Base-by-base conservation (phyloP, 2,329 filamentous ascomycete genomes). In the Emericellopsis atlantica region DNA sequence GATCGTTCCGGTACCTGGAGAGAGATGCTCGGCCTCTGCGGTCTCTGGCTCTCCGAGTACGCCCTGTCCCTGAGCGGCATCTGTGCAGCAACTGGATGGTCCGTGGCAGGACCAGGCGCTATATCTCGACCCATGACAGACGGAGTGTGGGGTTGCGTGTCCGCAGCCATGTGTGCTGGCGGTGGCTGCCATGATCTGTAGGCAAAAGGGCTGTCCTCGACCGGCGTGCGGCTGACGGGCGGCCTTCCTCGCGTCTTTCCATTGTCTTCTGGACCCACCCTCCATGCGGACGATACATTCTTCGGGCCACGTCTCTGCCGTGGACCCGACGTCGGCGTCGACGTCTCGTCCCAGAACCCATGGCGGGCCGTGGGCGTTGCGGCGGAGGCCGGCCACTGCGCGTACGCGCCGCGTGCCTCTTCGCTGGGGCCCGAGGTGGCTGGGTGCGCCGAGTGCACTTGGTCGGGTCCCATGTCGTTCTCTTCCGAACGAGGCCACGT, bases 281-380 rank as follows among this genome's bases (percentile, higher is more conserved):
- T 78, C 89, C 89, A 95, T 1, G 89, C 89, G 9, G 88, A 95
- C 1, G 88, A 95, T 0, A 95, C 86, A 6, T 85, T 87, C 53
- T 77, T 77, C 1, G 87, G 84, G 0, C 88, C 88, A 55, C 93
- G 84, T 4, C 85, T 75, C 42, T 57, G 58, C 10, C 47, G 43
- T 4, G 84, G 67, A 4, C 84, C 84, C 1, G 86, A 88, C 38
- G 72, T 78, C 9, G 84, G 82, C 46, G 86, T 81, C 37, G 56
- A 44, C 4, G 63, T 45, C n/a, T 75, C 71, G n/a, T 65, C 62
- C 73, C 73, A 76, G 47, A 75, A 75, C 0, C 56, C 52, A 21
- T 59, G 60, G 39, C 64, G 72, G 44, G 67, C 75, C 18, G 62
- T 70, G 10, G 84, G 82, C 10, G 84, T 85, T 22, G 87, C 72